Evolutionary conservation across 1,139 yeast genomes (phyloP).

Genomic region (Pichia sp.): DNA sequence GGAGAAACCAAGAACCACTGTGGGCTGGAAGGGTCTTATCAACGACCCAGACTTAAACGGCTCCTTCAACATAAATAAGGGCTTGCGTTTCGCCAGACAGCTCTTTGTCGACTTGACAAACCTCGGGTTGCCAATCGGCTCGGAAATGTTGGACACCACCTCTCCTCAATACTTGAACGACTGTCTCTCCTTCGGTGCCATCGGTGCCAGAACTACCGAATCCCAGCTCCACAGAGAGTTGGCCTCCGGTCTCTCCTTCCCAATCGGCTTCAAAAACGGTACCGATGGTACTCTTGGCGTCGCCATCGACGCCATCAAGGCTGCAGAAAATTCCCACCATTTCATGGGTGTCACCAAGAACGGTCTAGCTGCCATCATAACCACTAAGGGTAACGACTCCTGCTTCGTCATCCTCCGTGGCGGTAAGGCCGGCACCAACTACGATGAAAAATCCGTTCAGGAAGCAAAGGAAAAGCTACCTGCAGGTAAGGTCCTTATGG

Average conservation of each 20-base stretch:
- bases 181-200: constrained; percentile 89
- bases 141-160: constrained; percentile 96
- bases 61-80: constrained; percentile 92
- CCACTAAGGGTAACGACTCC: constrained; percentile 90
- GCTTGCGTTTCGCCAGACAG: constrained; percentile 80
- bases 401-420: constrained; percentile 92
- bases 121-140: constrained; percentile 80
- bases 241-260: constrained; percentile 95
- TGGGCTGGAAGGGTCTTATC: constrained; percentile 98
- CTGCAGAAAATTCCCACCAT: constrained; percentile 90
- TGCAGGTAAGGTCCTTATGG: constrained; percentile 61
- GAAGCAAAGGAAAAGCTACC: constrained; percentile 66
- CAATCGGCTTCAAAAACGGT: constrained; percentile 97
- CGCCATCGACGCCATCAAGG: constrained; percentile 89
- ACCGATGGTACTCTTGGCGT: constrained; percentile 94
- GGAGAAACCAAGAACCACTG: constrained; percentile 98
- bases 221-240: constrained; percentile 96
- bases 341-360: constrained; percentile 96
- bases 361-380: constrained; percentile 93
- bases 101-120: constrained; percentile 80
- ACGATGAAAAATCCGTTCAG: constrained; percentile 72
- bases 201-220: constrained; percentile 98
- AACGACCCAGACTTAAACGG: constrained; percentile 95
- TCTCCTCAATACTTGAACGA: constrained; percentile 97
- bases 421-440: constrained; percentile 90